Evolutionary conservation across 2,329 filamentous ascomycete genomes (phyloP).

Genomic region (Curvularia eragrostidis): DNA sequence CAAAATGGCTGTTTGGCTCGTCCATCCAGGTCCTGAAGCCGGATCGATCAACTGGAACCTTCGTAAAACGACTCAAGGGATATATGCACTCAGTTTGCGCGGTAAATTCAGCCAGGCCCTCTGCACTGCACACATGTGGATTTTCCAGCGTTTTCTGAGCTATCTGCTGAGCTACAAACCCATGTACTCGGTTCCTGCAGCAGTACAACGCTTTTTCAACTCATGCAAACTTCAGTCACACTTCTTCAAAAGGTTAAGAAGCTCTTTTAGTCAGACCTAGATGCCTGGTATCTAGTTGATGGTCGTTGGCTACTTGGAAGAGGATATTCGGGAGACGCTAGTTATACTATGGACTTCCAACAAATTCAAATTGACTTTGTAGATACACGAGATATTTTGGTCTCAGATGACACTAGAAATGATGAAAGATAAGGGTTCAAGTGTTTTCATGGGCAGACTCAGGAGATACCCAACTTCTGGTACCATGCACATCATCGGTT

Average conservation of each 20-base stretch:
- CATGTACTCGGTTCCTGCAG: conserved; percentile 19
- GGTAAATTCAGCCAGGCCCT: background rate
- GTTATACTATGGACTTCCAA: background rate
- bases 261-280: background rate
- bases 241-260: conserved; percentile 10
- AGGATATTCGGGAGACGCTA: background rate
- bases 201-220: conserved; percentile 21
- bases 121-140: background rate
- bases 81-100: background rate
- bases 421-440: background rate
- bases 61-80: background rate
- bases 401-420: background rate
- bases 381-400: background rate
- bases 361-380: background rate
- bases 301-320: background rate
- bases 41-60: background rate
- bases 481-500: background rate
- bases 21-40: background rate
- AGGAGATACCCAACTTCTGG: background rate
- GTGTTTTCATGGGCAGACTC: too few relatives aligned
- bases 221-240: conserved; percentile 21
- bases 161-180: conserved; percentile 22
- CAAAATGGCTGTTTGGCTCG: background rate
- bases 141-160: conserved; percentile 3
- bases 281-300: background rate